A percentile compares a stretch with the other conserved stretches of the same genome.
Conservation (phyloP, 495 filamentous ascomycete genomes). For the Aspergillus baeticus region DNA sequence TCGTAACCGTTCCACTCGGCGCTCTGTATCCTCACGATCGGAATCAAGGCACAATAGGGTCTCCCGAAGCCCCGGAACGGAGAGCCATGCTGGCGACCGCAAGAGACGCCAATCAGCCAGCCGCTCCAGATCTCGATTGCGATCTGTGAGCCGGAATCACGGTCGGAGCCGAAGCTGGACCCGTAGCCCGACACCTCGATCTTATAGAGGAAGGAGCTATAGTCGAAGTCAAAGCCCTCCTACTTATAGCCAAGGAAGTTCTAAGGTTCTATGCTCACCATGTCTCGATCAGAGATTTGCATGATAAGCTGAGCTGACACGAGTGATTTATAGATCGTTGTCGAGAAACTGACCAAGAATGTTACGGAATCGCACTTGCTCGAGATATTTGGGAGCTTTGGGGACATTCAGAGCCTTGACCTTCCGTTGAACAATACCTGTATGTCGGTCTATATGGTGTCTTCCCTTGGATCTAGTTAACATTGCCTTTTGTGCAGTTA, state of each 20-base stretch:
- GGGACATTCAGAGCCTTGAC: constrained; percentile 80
- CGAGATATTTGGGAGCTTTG: constrained; percentile 91
- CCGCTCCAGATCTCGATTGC: constrained; percentile 44
- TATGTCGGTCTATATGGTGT: constrained; percentile 39
- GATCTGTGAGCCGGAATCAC: constrained; percentile 38
- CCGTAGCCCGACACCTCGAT: constrained; percentile 35
- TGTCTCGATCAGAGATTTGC: constrained; percentile 2
- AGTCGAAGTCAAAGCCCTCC: constrained; percentile 48
- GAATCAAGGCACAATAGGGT: constrained; percentile 32
- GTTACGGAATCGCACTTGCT: constrained; percentile 82
- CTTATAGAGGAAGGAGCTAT: constrained; percentile 44
- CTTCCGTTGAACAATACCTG: constrained; percentile 86
- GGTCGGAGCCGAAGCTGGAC: constrained; percentile 30
- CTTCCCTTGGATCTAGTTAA: constrained; percentile 1
- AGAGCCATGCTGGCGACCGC: constrained; percentile 29
- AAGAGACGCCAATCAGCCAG: constrained; percentile 40
- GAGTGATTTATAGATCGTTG: constrained; percentile 65
- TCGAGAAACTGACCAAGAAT: constrained; percentile 96
- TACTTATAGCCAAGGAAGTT: constrained; percentile 48
- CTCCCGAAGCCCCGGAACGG: constrained; percentile 36
- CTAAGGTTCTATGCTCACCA: constrained; percentile 45
- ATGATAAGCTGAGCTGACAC: not conserved
- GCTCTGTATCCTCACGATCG: constrained; percentile 51
- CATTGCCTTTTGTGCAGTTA: constrained; percentile 52
- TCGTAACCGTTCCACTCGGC: constrained; percentile 27